A percentile compares a stretch with the other conserved stretches of the same genome.
These are phyloP conservation scores for Rhodomyrtus psidioides DNA, from an alignment of 441 rosid genomes.

Conservation along the genomic window DNA sequence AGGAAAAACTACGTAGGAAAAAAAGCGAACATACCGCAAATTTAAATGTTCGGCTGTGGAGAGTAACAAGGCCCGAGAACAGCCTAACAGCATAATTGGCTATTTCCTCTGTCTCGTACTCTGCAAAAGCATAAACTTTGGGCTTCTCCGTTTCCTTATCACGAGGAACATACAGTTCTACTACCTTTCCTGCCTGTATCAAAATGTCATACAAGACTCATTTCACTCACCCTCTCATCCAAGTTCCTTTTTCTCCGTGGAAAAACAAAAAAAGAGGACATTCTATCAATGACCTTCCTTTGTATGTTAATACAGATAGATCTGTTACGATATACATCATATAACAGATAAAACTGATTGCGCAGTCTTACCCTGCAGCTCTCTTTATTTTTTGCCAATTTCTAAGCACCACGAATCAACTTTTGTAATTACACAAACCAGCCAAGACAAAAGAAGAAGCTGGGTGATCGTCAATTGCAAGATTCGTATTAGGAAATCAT, in stretches of 20 bases:
- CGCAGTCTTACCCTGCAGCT: background rate
- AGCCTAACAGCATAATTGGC: too few species aligned
- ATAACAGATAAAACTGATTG: background rate
- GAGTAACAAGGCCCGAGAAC: slow-evolving; percentile 83
- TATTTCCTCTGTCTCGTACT: too few species aligned
- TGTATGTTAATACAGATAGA: background rate
- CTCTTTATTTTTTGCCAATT: background rate
- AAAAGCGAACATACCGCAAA: slow-evolving; percentile 42
- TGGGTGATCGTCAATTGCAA: background rate
- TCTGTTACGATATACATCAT: background rate
- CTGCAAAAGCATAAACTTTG: too few species aligned
- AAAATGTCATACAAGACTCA: too few species aligned
- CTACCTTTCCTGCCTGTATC: too few species aligned
- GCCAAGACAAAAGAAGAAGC: background rate
- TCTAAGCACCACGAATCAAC: background rate
- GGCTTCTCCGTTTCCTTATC: too few species aligned
- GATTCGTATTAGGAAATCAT: background rate
- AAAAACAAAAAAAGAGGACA: background rate
- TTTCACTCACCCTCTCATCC: too few species aligned
- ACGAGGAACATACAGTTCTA: too few species aligned
- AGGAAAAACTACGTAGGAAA: background rate
- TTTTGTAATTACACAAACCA: background rate
- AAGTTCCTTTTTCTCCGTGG: slow-evolving; percentile 28
- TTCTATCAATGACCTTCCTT: background rate
- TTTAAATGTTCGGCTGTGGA: slow-evolving; percentile 64